Base-by-base conservation (phyloP, 2,329 filamentous ascomycete genomes). In the Amesomyces nigricolor region DNA sequence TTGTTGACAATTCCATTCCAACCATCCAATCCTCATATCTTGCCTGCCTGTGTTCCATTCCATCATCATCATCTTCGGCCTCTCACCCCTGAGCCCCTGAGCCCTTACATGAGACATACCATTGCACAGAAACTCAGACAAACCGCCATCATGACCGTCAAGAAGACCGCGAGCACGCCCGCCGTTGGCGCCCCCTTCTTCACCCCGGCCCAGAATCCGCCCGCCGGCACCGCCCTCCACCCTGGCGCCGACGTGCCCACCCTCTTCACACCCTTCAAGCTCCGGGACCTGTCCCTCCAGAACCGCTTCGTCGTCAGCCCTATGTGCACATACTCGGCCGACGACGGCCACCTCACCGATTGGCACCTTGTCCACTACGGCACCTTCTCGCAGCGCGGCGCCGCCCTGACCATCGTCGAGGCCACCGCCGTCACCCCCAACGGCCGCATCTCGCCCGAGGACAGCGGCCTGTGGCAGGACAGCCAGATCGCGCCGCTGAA, bases 351-450 rank as follows among this genome's bases (percentile, higher is more conserved):
- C 70, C 75, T 86, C 61, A 91, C 87, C 1, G 79, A 87, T 67
- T 96, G 85, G 80, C 90, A 96, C 70, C 75, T 92, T 48, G 84
- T 90, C 14, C 91, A 95, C 66, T 77, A 92, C 26, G 89, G 90
- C 54, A 85, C 89, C 58, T 91, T 91, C 63, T 80, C 89, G 19
- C 77, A 86, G 56, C 83, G 87, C 54, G 91, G 91, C 11, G 85
- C 88, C 0, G 87, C 82, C 1, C 75, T 95, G 16, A 75, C 86
- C 47, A 81, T 91, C 57, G 77, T 91, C 55, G 91, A 96, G 73
- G 89, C 91, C 26, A 91, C 88, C 0, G 77, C 84, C 32, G 87
- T 95, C 0, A 76, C 81, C 9, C 72, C 88, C 5, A 83, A 91
- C 62, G 91, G 91, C 29, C 82, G 91, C 53, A 95, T 95, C 74